A percentile compares a stretch with the other conserved stretches of the same genome.
Evolutionary conservation across 345 rosid species (phyloP).

Genomic region (Capsella bursapastoris): DNA sequence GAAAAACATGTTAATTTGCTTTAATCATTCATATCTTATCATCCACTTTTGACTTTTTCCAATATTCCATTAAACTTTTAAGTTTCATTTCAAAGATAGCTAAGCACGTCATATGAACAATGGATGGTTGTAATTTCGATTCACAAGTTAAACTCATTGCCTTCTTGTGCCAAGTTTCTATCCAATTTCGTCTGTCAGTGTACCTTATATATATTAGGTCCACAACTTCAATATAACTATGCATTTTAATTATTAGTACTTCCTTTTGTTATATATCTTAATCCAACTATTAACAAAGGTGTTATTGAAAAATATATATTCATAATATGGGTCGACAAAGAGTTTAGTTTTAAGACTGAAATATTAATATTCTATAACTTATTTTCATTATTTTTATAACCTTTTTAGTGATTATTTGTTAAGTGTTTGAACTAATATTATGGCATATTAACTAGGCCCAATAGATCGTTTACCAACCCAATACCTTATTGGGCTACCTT

Average conservation of each 20-base stretch:
- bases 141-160: neutral
- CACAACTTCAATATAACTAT: neutral
- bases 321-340: too few species aligned
- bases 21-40: conserved; percentile 8
- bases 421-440: too few species aligned
- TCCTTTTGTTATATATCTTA: too few species aligned
- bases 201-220: neutral
- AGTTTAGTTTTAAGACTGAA: too few species aligned
- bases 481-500: too few species aligned
- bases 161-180: neutral
- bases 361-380: too few species aligned
- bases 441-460: too few species aligned
- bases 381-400: too few species aligned
- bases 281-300: too few species aligned
- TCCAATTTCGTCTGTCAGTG: neutral
- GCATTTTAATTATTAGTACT: neutral
- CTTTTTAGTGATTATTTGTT: too few species aligned
- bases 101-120: neutral
- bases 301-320: too few species aligned
- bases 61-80: conserved; percentile 4
- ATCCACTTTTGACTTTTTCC: conserved; percentile 32
- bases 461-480: too few species aligned
- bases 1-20: neutral
- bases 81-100: neutral
- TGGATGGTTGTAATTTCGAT: conserved; percentile 8